Conservation (phyloP, 352 stramenopile genomes). For the Globisporangium iwayamae region DNA sequence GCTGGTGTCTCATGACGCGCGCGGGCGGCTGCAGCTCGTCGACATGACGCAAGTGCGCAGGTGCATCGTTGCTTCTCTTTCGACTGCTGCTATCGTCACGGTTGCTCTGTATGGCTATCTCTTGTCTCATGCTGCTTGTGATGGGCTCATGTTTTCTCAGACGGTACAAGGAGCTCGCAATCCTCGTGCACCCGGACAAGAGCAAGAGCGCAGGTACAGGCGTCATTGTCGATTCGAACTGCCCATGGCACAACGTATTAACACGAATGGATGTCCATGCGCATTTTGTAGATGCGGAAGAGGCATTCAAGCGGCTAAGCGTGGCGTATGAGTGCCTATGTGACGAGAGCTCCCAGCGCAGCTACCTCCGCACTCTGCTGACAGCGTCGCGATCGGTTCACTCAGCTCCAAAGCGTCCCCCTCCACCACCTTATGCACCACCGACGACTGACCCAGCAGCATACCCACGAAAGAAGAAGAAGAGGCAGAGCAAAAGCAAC, state of each 20-base stretch:
- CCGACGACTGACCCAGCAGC: neutral
- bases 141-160: conserved; percentile 5
- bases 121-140: neutral
- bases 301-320: conserved; percentile 76
- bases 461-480: conserved; percentile 22
- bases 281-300: conserved; percentile 46
- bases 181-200: conserved; percentile 63
- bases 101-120: neutral
- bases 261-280: neutral
- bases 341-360: conserved; percentile 39
- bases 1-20: conserved; percentile 14
- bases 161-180: conserved; percentile 48
- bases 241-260: neutral
- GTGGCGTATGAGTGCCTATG: conserved; percentile 74
- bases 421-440: conserved; percentile 8
- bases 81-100: neutral
- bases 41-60: conserved; percentile 30
- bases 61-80: conserved; percentile 11
- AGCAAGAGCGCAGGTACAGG: conserved; percentile 32
- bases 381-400: neutral
- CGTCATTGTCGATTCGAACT: neutral
- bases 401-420: conserved; percentile 3
- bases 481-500: conserved; percentile 15
- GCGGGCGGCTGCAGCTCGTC: conserved; percentile 11
- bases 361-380: conserved; percentile 41